phyloP scores from a whole-genome alignment of 352 stramenopile genomes.

The Phytophthora uliginosa region DNA sequence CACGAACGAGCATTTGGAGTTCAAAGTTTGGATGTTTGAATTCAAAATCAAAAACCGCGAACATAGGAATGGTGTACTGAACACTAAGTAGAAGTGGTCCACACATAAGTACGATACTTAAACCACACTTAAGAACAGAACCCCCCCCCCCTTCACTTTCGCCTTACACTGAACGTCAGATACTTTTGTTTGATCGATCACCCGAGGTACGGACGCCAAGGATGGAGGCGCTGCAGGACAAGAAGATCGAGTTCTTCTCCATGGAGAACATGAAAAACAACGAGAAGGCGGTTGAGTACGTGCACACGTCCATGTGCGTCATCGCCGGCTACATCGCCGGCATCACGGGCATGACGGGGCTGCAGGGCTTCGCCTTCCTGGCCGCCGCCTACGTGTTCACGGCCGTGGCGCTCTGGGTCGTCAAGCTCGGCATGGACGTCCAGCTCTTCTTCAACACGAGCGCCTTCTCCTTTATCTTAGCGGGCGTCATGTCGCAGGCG shows the following conservation, averaged over 20 bases:
- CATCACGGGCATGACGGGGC: conserved; percentile 80
- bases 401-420: conserved; percentile 65
- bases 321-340: conserved; percentile 85
- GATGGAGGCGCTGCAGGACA: conserved; percentile 76
- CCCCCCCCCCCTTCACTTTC: background rate
- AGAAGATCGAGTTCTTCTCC: conserved; percentile 89
- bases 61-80: background rate
- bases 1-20: background rate
- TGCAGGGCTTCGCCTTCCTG: conserved; percentile 83
- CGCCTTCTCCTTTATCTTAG: conserved; percentile 73
- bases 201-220: background rate
- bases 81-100: background rate
- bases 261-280: conserved; percentile 91
- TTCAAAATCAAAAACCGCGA: conserved; percentile 28
- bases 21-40: conserved; percentile 45
- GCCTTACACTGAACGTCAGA: conserved; percentile 1
- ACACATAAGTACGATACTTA: background rate
- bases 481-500: conserved; percentile 75
- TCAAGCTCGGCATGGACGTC: conserved; percentile 83
- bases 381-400: conserved; percentile 74
- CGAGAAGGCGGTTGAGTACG: conserved; percentile 81
- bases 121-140: background rate
- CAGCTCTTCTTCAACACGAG: conserved; percentile 88
- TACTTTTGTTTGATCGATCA: background rate
- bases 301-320: conserved; percentile 88